Conservation (phyloP, 1,284 basidiomycete species). For the Kwoniella shivajii region DNA sequence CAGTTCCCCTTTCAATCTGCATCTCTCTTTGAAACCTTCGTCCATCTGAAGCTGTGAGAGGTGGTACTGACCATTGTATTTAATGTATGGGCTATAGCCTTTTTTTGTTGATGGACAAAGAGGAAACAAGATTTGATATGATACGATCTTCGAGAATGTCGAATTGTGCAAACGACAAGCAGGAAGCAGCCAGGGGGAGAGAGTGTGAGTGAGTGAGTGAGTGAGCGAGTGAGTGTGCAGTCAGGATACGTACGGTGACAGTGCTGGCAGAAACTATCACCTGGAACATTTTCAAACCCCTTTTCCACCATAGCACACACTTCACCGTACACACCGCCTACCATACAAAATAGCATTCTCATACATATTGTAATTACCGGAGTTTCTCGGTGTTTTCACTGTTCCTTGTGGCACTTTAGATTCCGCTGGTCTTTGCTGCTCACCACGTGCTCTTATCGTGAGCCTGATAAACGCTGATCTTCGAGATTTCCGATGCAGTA, state of each 20-base stretch:
- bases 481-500: too few relatives aligned
- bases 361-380: slow-evolving; percentile 9
- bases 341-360: slow-evolving; percentile 2
- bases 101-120: slow-evolving; percentile 19
- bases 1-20: not conserved
- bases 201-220: not conserved
- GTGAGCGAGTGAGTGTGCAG: slow-evolving; percentile 7
- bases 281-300: too few relatives aligned
- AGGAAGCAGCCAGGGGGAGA: not conserved
- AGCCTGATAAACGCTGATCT: slow-evolving; percentile 51
- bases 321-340: not conserved
- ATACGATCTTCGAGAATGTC: slow-evolving; percentile 7
- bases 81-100: slow-evolving; percentile 11
- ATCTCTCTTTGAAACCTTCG: not conserved
- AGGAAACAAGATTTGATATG: slow-evolving; percentile 5
- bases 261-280: not conserved
- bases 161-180: slow-evolving; percentile 6
- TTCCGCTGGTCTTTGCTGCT: too few relatives aligned
- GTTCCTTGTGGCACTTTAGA: slow-evolving; percentile 1
- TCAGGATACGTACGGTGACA: not conserved
- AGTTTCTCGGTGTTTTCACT: slow-evolving; percentile 35
- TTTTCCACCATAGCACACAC: too few relatives aligned
- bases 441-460: slow-evolving; percentile 58
- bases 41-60: not conserved
- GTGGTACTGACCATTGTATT: slow-evolving; percentile 14